A percentile compares a stretch with the other conserved stretches of the same genome.
Evolutionary conservation across 140 eudicot genomes (phyloP).

Genomic region (Ambrosia hybrid): DNA sequence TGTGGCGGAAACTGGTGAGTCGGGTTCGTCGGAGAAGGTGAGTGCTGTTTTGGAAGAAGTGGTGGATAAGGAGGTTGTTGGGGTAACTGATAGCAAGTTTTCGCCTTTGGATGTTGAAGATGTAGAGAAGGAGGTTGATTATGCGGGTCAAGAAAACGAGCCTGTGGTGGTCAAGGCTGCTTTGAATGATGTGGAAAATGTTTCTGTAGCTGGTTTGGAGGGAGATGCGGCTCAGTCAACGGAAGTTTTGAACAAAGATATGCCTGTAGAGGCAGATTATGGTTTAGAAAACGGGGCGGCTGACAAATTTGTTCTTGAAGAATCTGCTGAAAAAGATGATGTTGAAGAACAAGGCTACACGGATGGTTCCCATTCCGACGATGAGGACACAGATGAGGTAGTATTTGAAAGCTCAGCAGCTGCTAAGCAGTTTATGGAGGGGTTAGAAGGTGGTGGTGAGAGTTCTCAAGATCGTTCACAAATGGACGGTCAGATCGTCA

Average conservation of each 20-base stretch:
- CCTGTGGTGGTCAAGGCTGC: slow-evolving; percentile 7
- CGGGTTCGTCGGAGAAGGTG: background rate
- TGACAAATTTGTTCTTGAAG: slow-evolving; percentile 25
- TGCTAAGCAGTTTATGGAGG: slow-evolving; percentile 71
- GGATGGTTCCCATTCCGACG: slow-evolving; percentile 42
- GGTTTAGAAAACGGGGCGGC: slow-evolving; percentile 29
- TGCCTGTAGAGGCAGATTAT: slow-evolving; percentile 14
- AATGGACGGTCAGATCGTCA: slow-evolving; percentile 78
- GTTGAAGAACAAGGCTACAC: too few species aligned
- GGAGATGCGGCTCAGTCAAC: slow-evolving; percentile 10
- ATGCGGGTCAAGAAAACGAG: slow-evolving; percentile 35
- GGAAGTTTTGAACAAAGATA: slow-evolving; percentile 18
- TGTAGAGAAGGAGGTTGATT: slow-evolving; percentile 37
- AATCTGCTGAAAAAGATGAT: slow-evolving; percentile 28
- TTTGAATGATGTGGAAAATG: slow-evolving; percentile 28
- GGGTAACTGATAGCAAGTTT: slow-evolving; percentile 37
- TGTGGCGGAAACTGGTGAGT: slow-evolving; percentile 12
- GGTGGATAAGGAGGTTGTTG: slow-evolving; percentile 47
- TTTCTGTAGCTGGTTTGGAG: slow-evolving; percentile 11
- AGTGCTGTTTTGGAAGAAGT: slow-evolving; percentile 22
- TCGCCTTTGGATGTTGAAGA: slow-evolving; percentile 29
- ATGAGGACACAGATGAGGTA: slow-evolving; percentile 52
- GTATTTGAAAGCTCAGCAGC: slow-evolving; percentile 71
- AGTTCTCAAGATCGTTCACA: slow-evolving; percentile 56
- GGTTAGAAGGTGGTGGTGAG: slow-evolving; percentile 50